Conservation (phyloP, 1,284 basidiomycete species). For the Rhodotorula glutinis region DNA sequence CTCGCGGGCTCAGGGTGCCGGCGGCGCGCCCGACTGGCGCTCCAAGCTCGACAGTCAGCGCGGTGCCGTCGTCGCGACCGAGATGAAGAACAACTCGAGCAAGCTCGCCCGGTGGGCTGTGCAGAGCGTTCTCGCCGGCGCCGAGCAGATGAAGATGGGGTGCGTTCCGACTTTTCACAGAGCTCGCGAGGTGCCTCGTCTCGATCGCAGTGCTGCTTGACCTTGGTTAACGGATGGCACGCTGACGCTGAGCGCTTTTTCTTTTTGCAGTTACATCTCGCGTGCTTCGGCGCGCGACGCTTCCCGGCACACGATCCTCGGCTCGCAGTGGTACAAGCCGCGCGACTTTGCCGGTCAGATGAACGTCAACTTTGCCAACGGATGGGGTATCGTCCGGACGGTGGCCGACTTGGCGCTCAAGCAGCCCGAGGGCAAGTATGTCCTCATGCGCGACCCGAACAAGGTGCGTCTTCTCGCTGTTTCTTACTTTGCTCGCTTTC, state of each 20-base stretch:
- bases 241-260: neutral
- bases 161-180: slow-evolving; percentile 51
- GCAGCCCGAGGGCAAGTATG: slow-evolving; percentile 93
- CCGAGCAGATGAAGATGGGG: slow-evolving; percentile 97
- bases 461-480: too few species aligned
- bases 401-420: slow-evolving; percentile 89
- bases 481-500: too few species aligned
- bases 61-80: slow-evolving; percentile 95
- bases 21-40: slow-evolving; percentile 95
- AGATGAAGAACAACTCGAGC: slow-evolving; percentile 99
- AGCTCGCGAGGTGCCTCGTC: too few species aligned
- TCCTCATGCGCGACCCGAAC: slow-evolving; percentile 93
- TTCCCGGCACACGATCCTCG: slow-evolving; percentile 90
- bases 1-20: slow-evolving; percentile 80
- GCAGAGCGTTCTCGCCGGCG: slow-evolving; percentile 91
- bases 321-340: slow-evolving; percentile 91
- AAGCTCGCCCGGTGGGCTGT: slow-evolving; percentile 98
- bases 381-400: slow-evolving; percentile 97
- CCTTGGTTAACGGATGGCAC: too few species aligned
- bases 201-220: too few species aligned
- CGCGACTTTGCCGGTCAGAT: slow-evolving; percentile 91
- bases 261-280: slow-evolving; percentile 61
- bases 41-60: slow-evolving; percentile 92
- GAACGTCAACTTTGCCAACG: slow-evolving; percentile 91
- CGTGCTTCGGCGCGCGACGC: slow-evolving; percentile 91